A percentile compares a stretch with the other conserved stretches of the same genome.
Conservation (phyloP, 768 basidiomycete species). For the Tylopilus intermedius region DNA sequence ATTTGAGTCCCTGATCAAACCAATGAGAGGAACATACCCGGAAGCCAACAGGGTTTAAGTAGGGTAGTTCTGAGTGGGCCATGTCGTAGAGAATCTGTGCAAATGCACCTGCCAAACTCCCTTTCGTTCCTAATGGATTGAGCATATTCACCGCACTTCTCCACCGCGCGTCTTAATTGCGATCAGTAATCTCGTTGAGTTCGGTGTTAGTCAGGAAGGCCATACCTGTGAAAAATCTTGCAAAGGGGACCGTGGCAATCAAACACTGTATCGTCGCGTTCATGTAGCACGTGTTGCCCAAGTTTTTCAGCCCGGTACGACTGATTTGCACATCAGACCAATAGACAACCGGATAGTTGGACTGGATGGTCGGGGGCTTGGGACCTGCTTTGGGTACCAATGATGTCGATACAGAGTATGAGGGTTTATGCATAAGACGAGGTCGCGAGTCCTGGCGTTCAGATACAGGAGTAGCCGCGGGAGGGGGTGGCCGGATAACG, state of each 20-base stretch:
- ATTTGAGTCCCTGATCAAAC: slow-evolving; percentile 1
- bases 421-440: slow-evolving; percentile 37
- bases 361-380: slow-evolving; percentile 59
- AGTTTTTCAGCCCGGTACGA: slow-evolving; percentile 84
- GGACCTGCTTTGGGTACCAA: slow-evolving; percentile 34
- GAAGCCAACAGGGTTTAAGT: slow-evolving; percentile 77
- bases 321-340: slow-evolving; percentile 81
- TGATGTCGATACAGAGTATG: slow-evolving; percentile 29
- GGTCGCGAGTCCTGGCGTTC: slow-evolving; percentile 77
- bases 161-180: slow-evolving; percentile 66
- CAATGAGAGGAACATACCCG: slow-evolving; percentile 52
- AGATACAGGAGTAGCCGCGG: slow-evolving; percentile 60
- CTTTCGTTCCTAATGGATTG: slow-evolving; percentile 86
- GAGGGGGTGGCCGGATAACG: slow-evolving; percentile 73
- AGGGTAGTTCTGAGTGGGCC: slow-evolving; percentile 83
- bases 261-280: slow-evolving; percentile 97
- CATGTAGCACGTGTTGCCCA: slow-evolving; percentile 99
- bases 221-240: slow-evolving; percentile 84
- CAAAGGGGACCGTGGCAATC: slow-evolving; percentile 90
- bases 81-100: slow-evolving; percentile 78
- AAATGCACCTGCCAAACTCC: slow-evolving; percentile 75
- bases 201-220: neutral
- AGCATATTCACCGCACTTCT: slow-evolving; percentile 75
- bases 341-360: slow-evolving; percentile 77
- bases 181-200: slow-evolving; percentile 1